Conservation (phyloP, 75 land plant genomes). For the Adiantum capillusveneris region DNA sequence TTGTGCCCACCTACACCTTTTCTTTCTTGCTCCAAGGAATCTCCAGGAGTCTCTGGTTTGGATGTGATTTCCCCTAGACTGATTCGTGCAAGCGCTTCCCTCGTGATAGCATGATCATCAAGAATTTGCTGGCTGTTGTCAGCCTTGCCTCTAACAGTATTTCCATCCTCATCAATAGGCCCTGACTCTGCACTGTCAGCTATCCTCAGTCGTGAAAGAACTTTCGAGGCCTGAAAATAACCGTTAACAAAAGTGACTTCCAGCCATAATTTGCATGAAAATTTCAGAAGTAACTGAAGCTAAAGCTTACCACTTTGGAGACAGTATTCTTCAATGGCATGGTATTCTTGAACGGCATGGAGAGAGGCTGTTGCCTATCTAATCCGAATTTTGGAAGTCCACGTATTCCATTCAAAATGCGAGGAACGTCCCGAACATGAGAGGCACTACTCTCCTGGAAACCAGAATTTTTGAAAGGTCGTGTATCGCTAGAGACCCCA, state of each 20-base stretch:
- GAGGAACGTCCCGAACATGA: background rate
- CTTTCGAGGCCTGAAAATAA: conserved; percentile 8
- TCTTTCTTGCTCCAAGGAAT: background rate
- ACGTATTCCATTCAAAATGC: background rate
- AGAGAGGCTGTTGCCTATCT: conserved; percentile 3
- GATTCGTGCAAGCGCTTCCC: too few relatives aligned
- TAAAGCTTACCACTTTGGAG: conserved; percentile 6
- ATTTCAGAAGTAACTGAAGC: background rate
- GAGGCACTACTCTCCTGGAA: background rate
- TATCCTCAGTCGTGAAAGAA: conserved; percentile 1
- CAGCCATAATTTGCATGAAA: too few relatives aligned
- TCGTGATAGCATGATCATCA: too few relatives aligned
- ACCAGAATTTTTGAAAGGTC: conserved; percentile 1
- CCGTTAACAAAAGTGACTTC: too few relatives aligned
- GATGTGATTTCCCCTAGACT: too few relatives aligned
- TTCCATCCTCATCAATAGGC: background rate
- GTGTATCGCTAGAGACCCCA: conserved; percentile 46
- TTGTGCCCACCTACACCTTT: background rate
- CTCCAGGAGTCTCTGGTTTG: background rate
- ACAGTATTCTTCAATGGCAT: too few relatives aligned
- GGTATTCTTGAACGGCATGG: background rate
- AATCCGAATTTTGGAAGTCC: background rate
- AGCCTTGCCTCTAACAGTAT: background rate
- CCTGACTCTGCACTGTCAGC: background rate
- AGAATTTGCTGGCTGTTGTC: background rate